Evolutionary conservation across 139 green algal genomes (phyloP), one percentile per base, ranked within the genome.

Genomic region (Monoraphidium neglectum): DNA sequence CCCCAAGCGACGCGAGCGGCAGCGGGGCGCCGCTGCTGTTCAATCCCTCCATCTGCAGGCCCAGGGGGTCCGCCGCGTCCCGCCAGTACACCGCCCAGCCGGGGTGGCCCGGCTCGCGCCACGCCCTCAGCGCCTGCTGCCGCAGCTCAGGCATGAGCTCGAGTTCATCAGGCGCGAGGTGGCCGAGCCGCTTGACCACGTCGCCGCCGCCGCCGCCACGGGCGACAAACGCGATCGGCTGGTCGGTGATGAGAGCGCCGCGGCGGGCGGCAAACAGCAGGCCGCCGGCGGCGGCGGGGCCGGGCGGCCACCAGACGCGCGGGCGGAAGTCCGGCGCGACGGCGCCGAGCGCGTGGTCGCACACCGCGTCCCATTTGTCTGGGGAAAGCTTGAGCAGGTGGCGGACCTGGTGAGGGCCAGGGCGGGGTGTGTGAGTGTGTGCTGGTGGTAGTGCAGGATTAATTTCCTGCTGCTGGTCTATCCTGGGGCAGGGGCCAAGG

Each of bases 311-410:
- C 86, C 86, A 91, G 56, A 87, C 79, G 23, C 83, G 76, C 43
- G 77, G 83, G 30, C 86, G 61, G 81, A 91, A 88, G 73, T 91
- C 86, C 0, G 86, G 86, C 51, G 88, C 77, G 3, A 91, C 86
- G 0, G 86, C 83, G 8, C 53, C 70, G 56, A 83, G 60, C 24
- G 83, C 86, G 70, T 91, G 87, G 54, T 76, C 51, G 21, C 67
- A 73, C 30, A 89, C 82, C 67, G 87, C 86, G 23, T 91, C 86
- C 86, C 86, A 91, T 74, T 91, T 91, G 54, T 91, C 86, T 5
- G 86, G 86, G 0, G 81, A 87, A 23, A 91, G 79, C 81, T 91
- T 91, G 2, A 91, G 81, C 76, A 91, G 78, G 73, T 88, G 78
- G 26, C 83, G 86, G 43, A 51, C 43, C 43, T 51, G 43, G 8